Evolutionary conservation across 495 filamentous ascomycete genomes (phyloP).

Genomic region (Xylaria nigripes): DNA sequence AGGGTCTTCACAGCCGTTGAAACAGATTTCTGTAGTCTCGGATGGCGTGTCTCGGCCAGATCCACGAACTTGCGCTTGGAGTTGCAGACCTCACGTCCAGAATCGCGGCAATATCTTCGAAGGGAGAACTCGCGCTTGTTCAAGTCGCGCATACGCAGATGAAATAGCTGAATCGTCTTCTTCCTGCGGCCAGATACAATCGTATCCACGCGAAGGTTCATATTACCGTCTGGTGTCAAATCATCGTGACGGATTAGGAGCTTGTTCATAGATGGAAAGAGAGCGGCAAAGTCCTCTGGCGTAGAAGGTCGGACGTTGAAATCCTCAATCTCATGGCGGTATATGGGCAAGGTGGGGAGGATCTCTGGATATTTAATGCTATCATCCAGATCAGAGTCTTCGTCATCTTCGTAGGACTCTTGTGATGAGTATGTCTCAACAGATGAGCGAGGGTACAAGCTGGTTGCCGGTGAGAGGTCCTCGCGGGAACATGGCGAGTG

Average conservation of each 20-base stretch:
- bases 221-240: constrained; percentile 86
- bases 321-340: constrained; percentile 50
- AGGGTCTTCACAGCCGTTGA: constrained; percentile 65
- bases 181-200: constrained; percentile 51
- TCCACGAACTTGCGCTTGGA: constrained; percentile 62
- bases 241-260: constrained; percentile 87
- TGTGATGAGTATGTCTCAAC: constrained; percentile 73
- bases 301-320: constrained; percentile 64
- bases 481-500: constrained; percentile 35
- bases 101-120: constrained; percentile 84
- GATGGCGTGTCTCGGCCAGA: constrained; percentile 30
- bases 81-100: constrained; percentile 88
- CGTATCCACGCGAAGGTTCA: constrained; percentile 91
- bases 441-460: constrained; percentile 52
- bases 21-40: constrained; percentile 59
- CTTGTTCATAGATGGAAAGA: constrained; percentile 77
- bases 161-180: constrained; percentile 77
- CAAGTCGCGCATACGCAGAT: constrained; percentile 92
- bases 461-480: constrained; percentile 41
- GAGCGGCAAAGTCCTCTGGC: constrained; percentile 71
- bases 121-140: constrained; percentile 81
- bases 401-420: constrained; percentile 54
- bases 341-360: constrained; percentile 49
- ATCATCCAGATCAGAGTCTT: constrained; percentile 48
- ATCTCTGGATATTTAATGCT: constrained; percentile 35